Evolutionary conservation across 1,284 basidiomycete genomes (phyloP), one percentile per base, ranked within the genome.

Genomic region (Ustilago lituana): DNA sequence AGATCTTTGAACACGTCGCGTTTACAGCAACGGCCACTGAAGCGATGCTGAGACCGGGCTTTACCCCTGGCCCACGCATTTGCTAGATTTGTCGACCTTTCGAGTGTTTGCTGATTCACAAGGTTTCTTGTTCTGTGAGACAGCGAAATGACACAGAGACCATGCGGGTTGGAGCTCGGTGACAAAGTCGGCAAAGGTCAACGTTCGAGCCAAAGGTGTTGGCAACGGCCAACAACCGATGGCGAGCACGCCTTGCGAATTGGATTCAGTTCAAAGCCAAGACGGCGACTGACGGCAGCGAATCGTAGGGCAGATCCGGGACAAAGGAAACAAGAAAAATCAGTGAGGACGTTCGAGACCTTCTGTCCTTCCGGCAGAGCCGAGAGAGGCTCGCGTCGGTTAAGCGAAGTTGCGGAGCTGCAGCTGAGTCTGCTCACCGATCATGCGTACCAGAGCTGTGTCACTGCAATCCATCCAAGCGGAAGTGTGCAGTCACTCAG

Each of bases 381-480:
- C 17, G 39, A 29, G 22, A 49, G 36, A 41, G 47, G 24, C 23
- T 55, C 53, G 53, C 43, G 7, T 62, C 39, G 36, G 17, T 36
- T 40, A 64, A 45, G 50, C 54, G 54, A 57, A 48, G 22, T 39
- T 52, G 44, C 49, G 29, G 20, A 38, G 49, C 43, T 50, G 49
- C 46, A 50, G 45, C 41, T 37, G 50, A 54, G 55, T 44, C 27
- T 38, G 46, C 6, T 38, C n/a, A 31, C n/a, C 19, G 17, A 39
- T 58, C 46, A 64, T 58, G 61, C 61, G 61, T 63, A 47, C 49
- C 55, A 49, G 40, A 49, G 47, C 50, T 50, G 61, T 54, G 50
- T 64, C 54, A 50, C 61, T 24, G 39, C 20, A 7, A 44, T 45
- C 17, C 9, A 33, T 11, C 41, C 29, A 3, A 14, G 2, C 35